Evolutionary conservation across 306 rosid genomes (phyloP).

Genomic region (Acacia melanoxylon): DNA sequence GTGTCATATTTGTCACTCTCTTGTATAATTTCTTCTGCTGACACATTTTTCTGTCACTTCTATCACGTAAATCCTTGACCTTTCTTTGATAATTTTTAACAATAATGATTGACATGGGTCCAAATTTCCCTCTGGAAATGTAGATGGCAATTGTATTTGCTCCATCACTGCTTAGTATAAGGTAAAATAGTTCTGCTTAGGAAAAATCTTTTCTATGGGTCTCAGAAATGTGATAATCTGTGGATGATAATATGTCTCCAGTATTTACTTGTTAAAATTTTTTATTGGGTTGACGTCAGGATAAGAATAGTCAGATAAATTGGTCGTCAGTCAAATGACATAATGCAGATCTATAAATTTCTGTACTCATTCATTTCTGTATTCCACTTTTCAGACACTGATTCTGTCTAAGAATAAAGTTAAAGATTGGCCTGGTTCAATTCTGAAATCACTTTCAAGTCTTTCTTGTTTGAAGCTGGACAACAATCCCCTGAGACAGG

Average conservation of each 20-base stretch:
- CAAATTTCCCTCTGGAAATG: not conserved
- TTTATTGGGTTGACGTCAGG: constrained; percentile 24
- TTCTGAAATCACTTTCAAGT: constrained; percentile 63
- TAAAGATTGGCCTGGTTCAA: constrained; percentile 83
- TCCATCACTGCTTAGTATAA: not conserved
- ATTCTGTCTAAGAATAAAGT: constrained; percentile 82
- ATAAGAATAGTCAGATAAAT: constrained; percentile 21
- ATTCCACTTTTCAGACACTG: constrained; percentile 64
- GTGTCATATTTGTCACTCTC: not conserved
- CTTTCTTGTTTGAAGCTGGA: constrained; percentile 86
- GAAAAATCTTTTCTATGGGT: constrained; percentile 13
- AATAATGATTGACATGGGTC: not conserved
- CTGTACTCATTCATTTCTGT: constrained; percentile 28
- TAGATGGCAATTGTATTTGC: constrained; percentile 10
- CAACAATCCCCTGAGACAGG: constrained; percentile 75
- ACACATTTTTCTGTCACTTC: constrained; percentile 10
- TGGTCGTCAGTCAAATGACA: constrained; percentile 21
- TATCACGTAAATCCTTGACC: constrained; percentile 3
- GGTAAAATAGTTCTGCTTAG: constrained; percentile 18
- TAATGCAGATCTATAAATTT: constrained; percentile 27
- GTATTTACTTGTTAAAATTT: constrained; percentile 11
- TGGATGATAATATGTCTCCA: constrained; percentile 4
- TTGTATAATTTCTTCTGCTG: not conserved
- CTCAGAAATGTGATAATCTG: constrained; percentile 16
- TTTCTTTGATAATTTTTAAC: not conserved